Conservation (phyloP, 2,329 filamentous ascomycete species). For the Sarocladium oryzae region DNA sequence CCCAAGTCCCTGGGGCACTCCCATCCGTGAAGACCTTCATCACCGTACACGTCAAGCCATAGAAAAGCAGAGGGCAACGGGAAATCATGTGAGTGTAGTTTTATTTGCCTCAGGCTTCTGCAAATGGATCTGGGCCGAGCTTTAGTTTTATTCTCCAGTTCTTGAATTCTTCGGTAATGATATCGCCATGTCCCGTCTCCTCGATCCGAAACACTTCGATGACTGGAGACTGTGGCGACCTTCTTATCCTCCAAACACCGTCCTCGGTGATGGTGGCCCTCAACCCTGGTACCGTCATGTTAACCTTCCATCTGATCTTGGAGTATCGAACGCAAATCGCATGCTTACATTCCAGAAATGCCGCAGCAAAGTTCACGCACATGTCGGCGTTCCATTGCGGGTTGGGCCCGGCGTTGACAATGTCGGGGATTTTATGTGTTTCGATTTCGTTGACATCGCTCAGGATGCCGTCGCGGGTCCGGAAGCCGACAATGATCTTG, state of each 20-base stretch:
- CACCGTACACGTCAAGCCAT: too few species aligned
- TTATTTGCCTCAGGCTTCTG: background rate
- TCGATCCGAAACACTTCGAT: slow-evolving; percentile 72
- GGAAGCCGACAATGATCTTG: slow-evolving; percentile 85
- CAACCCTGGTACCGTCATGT: slow-evolving; percentile 42
- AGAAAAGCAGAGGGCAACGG: too few species aligned
- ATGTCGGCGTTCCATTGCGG: slow-evolving; percentile 83
- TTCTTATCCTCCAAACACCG: slow-evolving; percentile 75
- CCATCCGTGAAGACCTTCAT: too few species aligned
- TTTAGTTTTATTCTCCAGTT: slow-evolving; percentile 61
- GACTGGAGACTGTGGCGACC: slow-evolving; percentile 51
- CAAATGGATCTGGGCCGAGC: slow-evolving; percentile 16
- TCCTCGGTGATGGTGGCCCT: slow-evolving; percentile 57
- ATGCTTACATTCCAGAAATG: slow-evolving; percentile 64
- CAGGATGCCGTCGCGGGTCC: slow-evolving; percentile 65
- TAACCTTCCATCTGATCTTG: background rate
- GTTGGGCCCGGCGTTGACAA: slow-evolving; percentile 59
- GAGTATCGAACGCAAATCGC: background rate
- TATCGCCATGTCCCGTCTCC: slow-evolving; percentile 67
- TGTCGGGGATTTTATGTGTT: slow-evolving; percentile 71
- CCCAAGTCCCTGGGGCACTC: too few species aligned
- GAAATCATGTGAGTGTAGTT: too few species aligned
- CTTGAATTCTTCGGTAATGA: slow-evolving; percentile 71
- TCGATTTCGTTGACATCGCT: slow-evolving; percentile 69
- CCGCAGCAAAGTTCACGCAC: slow-evolving; percentile 83